Evolutionary conservation across 352 stramenopile species (phyloP), one percentile per base, ranked within the genome.

Genomic region (Phytophthora sp.): DNA sequence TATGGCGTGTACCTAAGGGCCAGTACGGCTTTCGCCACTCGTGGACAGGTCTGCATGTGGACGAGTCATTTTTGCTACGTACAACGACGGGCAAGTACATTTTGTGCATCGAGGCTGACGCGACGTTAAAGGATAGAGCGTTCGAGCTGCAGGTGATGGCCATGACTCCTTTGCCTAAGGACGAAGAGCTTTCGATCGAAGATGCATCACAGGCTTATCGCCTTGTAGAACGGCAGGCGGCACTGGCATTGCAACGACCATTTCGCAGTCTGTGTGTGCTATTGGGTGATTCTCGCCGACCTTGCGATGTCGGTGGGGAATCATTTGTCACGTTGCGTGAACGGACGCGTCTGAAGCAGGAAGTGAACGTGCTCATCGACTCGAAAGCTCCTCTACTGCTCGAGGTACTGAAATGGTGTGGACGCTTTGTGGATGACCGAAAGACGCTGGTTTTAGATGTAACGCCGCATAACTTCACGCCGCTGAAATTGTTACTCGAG

Each of bases 331-430:
- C 74, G 21, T 53, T 90, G 15, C 68, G 72, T 18, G 74, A 87
- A 23, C 75, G 81, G 41, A 76, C 78, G 29, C 67, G 63, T 26
- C 63, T 86, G 12, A 87, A 88, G 50, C 79, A 87, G 31, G 81
- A 90, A 57, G 77, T 85, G 13, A 80, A 90, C 51, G 79, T 90
- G 41, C 64, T 90, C 15, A 88, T 90, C n/a, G 81, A 90, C 42
- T 76, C 77, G 31, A 86, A 88, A 67, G 81, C 77, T 7, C 77
- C 79, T 5, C 45, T 88, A 8, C 55, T 87, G 15, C 57, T 88
- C 11, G 79, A 79, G 21, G 71, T 88, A 18, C 64, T 88, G 30
- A 85, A 82, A 59, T 90, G 81, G 79, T 87, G 76, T 38, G 42
- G 33, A 16, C 73, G 76, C 15, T 86, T 87, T 58, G 78, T 80